Conservation (phyloP, 1,139 yeast genomes). For the Pichia cactophila region DNA sequence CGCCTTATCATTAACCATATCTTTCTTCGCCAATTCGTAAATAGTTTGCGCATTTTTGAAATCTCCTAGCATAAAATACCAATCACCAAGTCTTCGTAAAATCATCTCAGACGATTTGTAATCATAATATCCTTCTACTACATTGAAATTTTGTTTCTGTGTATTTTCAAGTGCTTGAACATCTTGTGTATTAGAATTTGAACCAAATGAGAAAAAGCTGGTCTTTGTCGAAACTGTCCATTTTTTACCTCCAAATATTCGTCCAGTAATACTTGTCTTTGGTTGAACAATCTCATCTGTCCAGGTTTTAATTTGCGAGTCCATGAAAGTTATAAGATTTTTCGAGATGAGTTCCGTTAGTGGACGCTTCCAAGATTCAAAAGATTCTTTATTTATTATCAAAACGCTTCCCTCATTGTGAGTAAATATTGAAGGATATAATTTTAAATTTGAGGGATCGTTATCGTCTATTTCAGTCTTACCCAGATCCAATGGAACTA, state of each 20-base stretch:
- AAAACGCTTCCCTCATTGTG: conserved; percentile 22
- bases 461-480: not conserved
- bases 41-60: conserved; percentile 79
- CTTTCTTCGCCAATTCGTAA: conserved; percentile 76
- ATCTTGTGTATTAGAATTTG: not conserved
- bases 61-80: conserved; percentile 84
- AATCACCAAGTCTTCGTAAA: conserved; percentile 79
- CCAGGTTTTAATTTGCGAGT: conserved; percentile 65
- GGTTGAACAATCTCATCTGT: conserved; percentile 63
- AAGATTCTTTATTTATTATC: conserved; percentile 26
- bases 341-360: conserved; percentile 50
- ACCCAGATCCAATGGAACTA: conserved; percentile 14
- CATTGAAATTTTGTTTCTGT: conserved; percentile 8
- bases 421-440: conserved; percentile 33
- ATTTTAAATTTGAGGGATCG: conserved; percentile 4
- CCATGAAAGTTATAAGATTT: conserved; percentile 71
- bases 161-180: not conserved
- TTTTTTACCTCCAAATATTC: conserved; percentile 57
- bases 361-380: conserved; percentile 34
- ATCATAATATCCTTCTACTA: conserved; percentile 38
- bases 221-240: conserved; percentile 29
- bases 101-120: conserved; percentile 65
- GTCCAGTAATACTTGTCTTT: conserved; percentile 62
- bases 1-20: conserved; percentile 70
- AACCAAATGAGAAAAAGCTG: conserved; percentile 29